phyloP scores from a whole-genome alignment of 1,284 basidiomycete species.

The Cryptococcus sp. region DNA sequence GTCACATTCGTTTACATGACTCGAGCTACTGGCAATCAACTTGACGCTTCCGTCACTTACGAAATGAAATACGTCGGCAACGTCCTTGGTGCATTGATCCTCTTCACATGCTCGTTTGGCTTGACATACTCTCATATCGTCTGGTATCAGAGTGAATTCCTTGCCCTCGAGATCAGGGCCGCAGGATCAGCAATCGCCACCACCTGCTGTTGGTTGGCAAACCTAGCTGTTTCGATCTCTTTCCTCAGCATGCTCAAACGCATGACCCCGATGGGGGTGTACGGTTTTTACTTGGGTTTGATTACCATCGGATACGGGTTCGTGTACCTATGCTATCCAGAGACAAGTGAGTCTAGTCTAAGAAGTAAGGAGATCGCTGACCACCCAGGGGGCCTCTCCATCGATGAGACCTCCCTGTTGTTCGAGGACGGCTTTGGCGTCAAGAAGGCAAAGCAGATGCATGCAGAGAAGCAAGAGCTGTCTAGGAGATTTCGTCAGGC shows the following conservation, averaged over 20 bases:
- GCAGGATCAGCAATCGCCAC: conserved; percentile 22
- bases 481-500: not conserved
- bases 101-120: conserved; percentile 28
- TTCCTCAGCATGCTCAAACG: conserved; percentile 17
- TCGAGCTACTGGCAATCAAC: conserved; percentile 13
- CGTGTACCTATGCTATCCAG: conserved; percentile 22
- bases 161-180: conserved; percentile 38
- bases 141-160: conserved; percentile 41
- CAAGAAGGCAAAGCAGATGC: conserved; percentile 13
- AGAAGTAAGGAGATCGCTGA: not conserved
- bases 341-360: conserved; percentile 12
- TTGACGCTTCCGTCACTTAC: not conserved
- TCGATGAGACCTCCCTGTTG: conserved; percentile 20
- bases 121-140: conserved; percentile 36
- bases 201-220: conserved; percentile 18
- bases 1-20: conserved; percentile 28
- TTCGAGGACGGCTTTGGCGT: conserved; percentile 22
- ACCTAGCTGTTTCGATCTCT: conserved; percentile 20
- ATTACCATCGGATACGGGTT: conserved; percentile 15
- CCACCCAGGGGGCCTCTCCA: conserved; percentile 8
- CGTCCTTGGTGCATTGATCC: not conserved
- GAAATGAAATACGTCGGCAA: not conserved
- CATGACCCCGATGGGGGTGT: conserved; percentile 14
- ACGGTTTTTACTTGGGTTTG: conserved; percentile 22
- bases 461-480: not conserved